Percentiles rank a stretch among this genome's conserved stretches.
Conservation (phyloP, 805 yeast genomes). For the Scheffersomyces stipitis region DNA sequence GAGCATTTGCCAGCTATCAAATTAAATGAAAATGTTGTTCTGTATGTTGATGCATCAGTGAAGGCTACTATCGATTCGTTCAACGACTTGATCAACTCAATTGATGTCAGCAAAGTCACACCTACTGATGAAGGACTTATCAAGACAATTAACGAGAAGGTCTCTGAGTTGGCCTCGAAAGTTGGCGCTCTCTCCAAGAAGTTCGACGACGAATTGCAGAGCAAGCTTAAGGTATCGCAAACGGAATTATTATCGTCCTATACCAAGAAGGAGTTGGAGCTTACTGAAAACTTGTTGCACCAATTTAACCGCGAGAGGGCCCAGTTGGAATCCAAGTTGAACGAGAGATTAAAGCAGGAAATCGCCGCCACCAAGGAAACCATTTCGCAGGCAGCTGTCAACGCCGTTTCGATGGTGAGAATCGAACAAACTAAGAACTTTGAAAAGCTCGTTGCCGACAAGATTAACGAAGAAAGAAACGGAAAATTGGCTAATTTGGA, state of each 20-base stretch:
- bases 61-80: constrained; percentile 36
- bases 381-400: constrained; percentile 69
- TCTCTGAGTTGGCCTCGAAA: constrained; percentile 30
- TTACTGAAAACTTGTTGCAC: constrained; percentile 57
- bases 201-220: constrained; percentile 38
- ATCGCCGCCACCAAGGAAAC: constrained; percentile 65
- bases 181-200: constrained; percentile 30
- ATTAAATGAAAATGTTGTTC: constrained; percentile 18
- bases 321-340: constrained; percentile 59
- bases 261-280: constrained; percentile 52
- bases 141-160: constrained; percentile 31
- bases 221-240: constrained; percentile 35
- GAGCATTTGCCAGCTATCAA: constrained; percentile 33
- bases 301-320: constrained; percentile 64
- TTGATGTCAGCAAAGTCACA: constrained; percentile 28
- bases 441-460: constrained; percentile 53
- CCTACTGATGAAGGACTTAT: constrained; percentile 29
- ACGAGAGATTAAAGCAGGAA: constrained; percentile 58
- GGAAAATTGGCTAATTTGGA: constrained; percentile 73
- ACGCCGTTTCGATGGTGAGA: constrained; percentile 66
- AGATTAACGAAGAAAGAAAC: constrained; percentile 59
- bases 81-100: constrained; percentile 36
- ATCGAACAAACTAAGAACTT: constrained; percentile 69
- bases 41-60: constrained; percentile 32
- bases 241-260: constrained; percentile 39